These are phyloP conservation scores for Eutypa lata DNA, from an alignment of 2,329 filamentous ascomycete genomes.

Conservation along the genomic window DNA sequence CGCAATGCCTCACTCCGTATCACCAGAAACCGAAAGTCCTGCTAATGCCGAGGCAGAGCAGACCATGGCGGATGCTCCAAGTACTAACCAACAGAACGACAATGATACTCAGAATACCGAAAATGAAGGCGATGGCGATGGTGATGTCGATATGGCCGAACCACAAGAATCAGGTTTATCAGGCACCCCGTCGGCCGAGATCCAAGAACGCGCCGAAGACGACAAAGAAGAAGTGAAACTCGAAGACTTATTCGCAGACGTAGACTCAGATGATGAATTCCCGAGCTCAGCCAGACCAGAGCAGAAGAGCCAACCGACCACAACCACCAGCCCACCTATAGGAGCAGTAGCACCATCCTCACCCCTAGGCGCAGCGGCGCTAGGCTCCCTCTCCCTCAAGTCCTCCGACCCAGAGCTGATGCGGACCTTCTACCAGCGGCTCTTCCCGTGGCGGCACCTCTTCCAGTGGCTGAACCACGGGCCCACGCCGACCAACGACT, in stretches of 20 bases:
- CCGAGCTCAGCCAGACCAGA: constrained; percentile 38
- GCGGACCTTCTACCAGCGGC: constrained; percentile 89
- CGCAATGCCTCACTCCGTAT: constrained; percentile 45
- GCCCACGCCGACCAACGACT: constrained; percentile 79
- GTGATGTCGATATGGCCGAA: constrained; percentile 42
- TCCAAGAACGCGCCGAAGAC: constrained; percentile 12
- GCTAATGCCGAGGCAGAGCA: constrained; percentile 29
- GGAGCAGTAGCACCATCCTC: constrained; percentile 35
- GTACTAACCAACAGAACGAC: constrained; percentile 18
- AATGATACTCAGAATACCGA: constrained; percentile 24
- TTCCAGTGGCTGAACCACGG: constrained; percentile 99
- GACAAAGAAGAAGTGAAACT: constrained; percentile 49
- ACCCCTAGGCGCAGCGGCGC: constrained; percentile 35
- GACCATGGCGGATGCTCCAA: constrained; percentile 31
- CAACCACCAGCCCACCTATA: constrained; percentile 39
- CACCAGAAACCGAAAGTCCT: constrained; percentile 25
- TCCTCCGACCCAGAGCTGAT: constrained; percentile 79
- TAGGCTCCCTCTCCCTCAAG: constrained; percentile 27
- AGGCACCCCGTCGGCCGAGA: neutral
- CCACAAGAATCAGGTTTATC: constrained; percentile 16
- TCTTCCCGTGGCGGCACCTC: constrained; percentile 91
- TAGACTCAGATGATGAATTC: constrained; percentile 61
- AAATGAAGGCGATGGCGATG: constrained; percentile 33
- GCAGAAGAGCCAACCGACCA: constrained; percentile 6
- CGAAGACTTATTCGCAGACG: constrained; percentile 57